Percentiles rank a stretch among this genome's conserved stretches.
These are phyloP conservation scores for Casaregolazyma lundiana DNA, from an alignment of 1,139 yeast genomes.

Conservation along the genomic window DNA sequence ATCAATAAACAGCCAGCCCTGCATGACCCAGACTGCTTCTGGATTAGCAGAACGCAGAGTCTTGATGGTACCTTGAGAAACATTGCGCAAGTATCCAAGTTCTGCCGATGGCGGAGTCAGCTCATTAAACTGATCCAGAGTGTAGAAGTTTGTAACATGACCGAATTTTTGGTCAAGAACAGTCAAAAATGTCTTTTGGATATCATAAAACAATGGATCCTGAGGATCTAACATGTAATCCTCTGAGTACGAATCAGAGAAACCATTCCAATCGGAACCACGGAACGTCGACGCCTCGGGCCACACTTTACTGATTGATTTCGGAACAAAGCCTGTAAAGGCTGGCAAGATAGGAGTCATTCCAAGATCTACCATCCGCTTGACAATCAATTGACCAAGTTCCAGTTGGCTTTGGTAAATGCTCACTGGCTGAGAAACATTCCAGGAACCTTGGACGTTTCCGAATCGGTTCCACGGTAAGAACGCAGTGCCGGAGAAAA, in stretches of 20 bases:
- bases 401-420: slow-evolving; percentile 14
- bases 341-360: slow-evolving; percentile 22
- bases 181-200: slow-evolving; percentile 16
- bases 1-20: slow-evolving; percentile 21
- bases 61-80: slow-evolving; percentile 15
- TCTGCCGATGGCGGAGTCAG: slow-evolving; percentile 17
- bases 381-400: slow-evolving; percentile 15
- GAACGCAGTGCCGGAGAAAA: slow-evolving; percentile 18
- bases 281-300: slow-evolving; percentile 15
- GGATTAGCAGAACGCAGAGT: slow-evolving; percentile 15
- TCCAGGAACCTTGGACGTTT: slow-evolving; percentile 20
- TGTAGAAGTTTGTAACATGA: slow-evolving; percentile 16
- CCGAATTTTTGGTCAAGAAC: slow-evolving; percentile 15
- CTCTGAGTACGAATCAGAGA: slow-evolving; percentile 15
- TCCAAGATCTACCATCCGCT: slow-evolving; percentile 19
- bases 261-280: slow-evolving; percentile 16
- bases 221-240: slow-evolving; percentile 18
- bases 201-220: slow-evolving; percentile 16
- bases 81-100: slow-evolving; percentile 14
- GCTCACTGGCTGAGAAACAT: slow-evolving; percentile 14
- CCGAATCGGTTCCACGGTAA: slow-evolving; percentile 22
- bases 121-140: slow-evolving; percentile 20
- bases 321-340: slow-evolving; percentile 20
- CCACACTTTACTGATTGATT: slow-evolving; percentile 10
- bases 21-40: slow-evolving; percentile 20